A percentile compares a stretch with the other conserved stretches of the same genome.
phyloP scores from a whole-genome alignment of 805 yeast species.

The Wickerhamomyces queroliae region DNA sequence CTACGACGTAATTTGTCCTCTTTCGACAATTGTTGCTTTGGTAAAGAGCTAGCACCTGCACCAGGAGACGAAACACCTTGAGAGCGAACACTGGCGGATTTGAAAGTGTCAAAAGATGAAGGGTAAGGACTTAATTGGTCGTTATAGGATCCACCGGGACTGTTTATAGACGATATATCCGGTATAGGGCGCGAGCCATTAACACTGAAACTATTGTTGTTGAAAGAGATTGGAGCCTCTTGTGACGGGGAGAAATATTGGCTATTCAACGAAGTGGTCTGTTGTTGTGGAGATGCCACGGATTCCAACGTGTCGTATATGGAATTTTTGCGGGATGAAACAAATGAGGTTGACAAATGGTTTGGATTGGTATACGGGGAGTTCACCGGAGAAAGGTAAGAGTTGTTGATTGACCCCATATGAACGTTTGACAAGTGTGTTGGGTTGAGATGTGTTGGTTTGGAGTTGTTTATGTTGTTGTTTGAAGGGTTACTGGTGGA shows the following conservation, averaged over 20 bases:
- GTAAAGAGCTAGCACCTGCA: conserved; percentile 27
- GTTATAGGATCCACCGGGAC: conserved; percentile 15
- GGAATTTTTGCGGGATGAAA: conserved; percentile 12
- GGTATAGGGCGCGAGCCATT: not conserved
- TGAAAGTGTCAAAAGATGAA: conserved; percentile 21
- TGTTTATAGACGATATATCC: not conserved
- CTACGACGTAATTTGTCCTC: conserved; percentile 74
- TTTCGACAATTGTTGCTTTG: conserved; percentile 34
- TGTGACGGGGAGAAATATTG: conserved; percentile 23
- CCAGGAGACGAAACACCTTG: conserved; percentile 20
- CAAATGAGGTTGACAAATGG: conserved; percentile 1
- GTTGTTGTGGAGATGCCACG: conserved; percentile 13
- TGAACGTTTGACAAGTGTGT: conserved; percentile 2
- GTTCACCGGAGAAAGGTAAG: not conserved
- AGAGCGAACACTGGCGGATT: conserved; percentile 26
- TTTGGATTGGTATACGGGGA: conserved; percentile 3
- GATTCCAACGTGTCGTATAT: conserved; percentile 20
- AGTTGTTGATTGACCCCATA: not conserved
- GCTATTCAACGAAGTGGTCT: conserved; percentile 4
- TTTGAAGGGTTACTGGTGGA: not conserved
- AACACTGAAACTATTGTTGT: not conserved
- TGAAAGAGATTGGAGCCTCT: conserved; percentile 1
- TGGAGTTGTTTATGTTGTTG: conserved; percentile 1
- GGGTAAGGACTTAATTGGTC: conserved; percentile 21
- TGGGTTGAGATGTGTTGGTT: conserved; percentile 6